Conservation (phyloP, 2,329 filamentous ascomycete genomes). For the Pseudogymnoascus sp. region DNA sequence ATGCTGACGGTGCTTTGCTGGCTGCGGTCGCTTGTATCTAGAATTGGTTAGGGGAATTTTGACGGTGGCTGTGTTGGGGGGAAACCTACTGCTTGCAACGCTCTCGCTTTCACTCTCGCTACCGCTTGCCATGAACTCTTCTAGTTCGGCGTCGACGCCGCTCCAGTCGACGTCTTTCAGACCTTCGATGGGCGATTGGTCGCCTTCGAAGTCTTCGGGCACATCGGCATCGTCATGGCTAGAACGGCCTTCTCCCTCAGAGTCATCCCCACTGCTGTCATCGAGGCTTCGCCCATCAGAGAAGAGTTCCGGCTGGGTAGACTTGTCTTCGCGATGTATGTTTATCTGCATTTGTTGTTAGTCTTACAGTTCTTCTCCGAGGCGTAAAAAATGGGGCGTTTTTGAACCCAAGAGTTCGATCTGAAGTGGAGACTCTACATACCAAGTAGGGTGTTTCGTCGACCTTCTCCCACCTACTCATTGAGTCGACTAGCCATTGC, state of each 20-base stretch:
- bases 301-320: constrained; percentile 20
- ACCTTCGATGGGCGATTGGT: constrained; percentile 48
- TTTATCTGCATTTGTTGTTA: not conserved
- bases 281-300: constrained; percentile 13
- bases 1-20: constrained; percentile 11
- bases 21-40: constrained; percentile 13
- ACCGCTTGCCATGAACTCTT: constrained; percentile 60
- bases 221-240: constrained; percentile 38
- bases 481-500: constrained; percentile 79
- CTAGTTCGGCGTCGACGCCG: constrained; percentile 63
- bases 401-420: not conserved
- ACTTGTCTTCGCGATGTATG: constrained; percentile 34
- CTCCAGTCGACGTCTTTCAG: constrained; percentile 55
- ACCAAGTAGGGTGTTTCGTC: constrained; percentile 70
- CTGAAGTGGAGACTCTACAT: not conserved
- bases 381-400: not conserved
- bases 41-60: not conserved
- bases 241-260: not conserved
- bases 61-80: not conserved
- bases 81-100: constrained; percentile 11
- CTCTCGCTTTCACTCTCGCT: constrained; percentile 35
- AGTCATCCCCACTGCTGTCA: constrained; percentile 31
- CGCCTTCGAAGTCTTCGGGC: constrained; percentile 43
- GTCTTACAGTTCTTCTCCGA: not conserved
- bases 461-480: constrained; percentile 74